Conservation (phyloP, 495 filamentous ascomycete genomes). For the Amorphotheca resinae region DNA sequence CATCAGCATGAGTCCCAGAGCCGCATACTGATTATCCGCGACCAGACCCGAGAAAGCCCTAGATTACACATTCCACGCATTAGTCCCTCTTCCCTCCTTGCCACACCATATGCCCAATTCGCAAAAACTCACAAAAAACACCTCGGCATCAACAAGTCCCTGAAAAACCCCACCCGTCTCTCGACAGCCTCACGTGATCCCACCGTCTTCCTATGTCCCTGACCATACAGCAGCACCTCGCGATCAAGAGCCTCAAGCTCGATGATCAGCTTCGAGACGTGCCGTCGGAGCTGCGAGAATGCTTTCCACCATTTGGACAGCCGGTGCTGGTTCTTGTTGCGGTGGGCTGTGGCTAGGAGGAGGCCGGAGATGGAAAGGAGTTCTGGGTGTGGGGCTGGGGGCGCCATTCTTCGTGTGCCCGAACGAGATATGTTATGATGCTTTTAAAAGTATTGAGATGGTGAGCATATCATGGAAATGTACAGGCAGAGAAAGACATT, state of each 20-base stretch:
- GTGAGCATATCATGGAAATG: too few species aligned
- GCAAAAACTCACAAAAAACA: slow-evolving; percentile 14
- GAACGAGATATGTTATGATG: background rate
- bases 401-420: background rate
- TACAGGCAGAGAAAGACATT: too few species aligned
- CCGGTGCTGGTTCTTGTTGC: slow-evolving; percentile 74
- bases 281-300: slow-evolving; percentile 53
- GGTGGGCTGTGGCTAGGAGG: slow-evolving; percentile 56
- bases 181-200: background rate
- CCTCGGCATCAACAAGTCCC: slow-evolving; percentile 15
- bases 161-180: slow-evolving; percentile 14
- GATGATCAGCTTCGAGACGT: slow-evolving; percentile 36
- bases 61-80: background rate
- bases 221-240: background rate
- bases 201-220: slow-evolving; percentile 13
- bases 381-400: background rate
- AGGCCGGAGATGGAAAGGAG: slow-evolving; percentile 28
- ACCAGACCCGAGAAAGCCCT: slow-evolving; percentile 55
- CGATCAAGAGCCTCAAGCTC: slow-evolving; percentile 20
- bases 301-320: slow-evolving; percentile 60
- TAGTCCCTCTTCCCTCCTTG: background rate
- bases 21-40: slow-evolving; percentile 60
- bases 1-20: slow-evolving; percentile 66
- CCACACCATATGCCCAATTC: background rate
- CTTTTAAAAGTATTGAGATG: too few species aligned